Evolutionary conservation across 2,329 filamentous ascomycete species (phyloP).

Genomic region (Trichoderma guizhouense): DNA sequence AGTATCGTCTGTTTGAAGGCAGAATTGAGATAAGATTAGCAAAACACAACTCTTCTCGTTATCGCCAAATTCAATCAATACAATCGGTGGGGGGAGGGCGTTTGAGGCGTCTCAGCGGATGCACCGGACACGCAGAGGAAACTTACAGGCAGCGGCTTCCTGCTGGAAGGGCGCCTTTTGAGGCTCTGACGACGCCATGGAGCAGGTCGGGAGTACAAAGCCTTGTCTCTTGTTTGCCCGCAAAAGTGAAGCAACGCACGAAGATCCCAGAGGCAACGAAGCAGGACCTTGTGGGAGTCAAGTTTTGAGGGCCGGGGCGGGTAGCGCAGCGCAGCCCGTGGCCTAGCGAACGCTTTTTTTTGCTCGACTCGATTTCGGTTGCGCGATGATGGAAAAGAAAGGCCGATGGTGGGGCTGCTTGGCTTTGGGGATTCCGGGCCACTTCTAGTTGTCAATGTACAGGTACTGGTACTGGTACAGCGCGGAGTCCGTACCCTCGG

Average conservation of each 20-base stretch:
- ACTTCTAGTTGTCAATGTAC: not conserved
- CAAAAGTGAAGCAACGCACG: not conserved
- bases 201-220: not conserved
- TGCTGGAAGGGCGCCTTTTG: conserved; percentile 14
- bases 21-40: not conserved
- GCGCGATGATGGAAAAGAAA: conserved; percentile 7
- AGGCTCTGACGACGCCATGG: conserved; percentile 21
- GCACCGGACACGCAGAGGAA: not conserved
- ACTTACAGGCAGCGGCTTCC: conserved; percentile 21
- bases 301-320: conserved; percentile 16
- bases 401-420: conserved; percentile 13
- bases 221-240: not conserved
- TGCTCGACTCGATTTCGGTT: not conserved
- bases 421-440: not conserved
- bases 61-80: not conserved
- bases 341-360: conserved; percentile 9
- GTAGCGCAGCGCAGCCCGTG: conserved; percentile 14
- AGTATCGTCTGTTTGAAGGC: not conserved
- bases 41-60: not conserved
- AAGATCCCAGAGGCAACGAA: not conserved
- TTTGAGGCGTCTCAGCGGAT: not conserved
- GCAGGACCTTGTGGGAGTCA: conserved; percentile 11
- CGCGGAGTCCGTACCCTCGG: not conserved
- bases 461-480: not conserved
- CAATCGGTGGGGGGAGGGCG: not conserved